phyloP scores from a whole-genome alignment of 202 grass and related monocot genomes.

The Carex arenaria region DNA sequence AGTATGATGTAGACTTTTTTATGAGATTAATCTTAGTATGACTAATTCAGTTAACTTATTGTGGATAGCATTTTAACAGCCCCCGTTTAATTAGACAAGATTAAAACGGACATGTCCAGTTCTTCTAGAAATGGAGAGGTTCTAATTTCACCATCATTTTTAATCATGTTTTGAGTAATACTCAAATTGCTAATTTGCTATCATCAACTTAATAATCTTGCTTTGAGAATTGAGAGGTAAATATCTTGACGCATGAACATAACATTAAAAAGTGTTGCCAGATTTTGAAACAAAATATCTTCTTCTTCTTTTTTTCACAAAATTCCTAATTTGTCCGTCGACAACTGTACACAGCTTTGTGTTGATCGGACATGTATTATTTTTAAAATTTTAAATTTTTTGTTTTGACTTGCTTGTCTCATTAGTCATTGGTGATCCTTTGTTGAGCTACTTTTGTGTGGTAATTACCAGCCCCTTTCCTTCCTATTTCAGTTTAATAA shows the following conservation, averaged over 20 bases:
- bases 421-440: background rate
- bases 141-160: background rate
- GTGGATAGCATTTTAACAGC: background rate
- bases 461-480: background rate
- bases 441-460: background rate
- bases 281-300: background rate
- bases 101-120: background rate
- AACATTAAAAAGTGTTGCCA: background rate
- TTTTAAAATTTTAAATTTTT: background rate
- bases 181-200: background rate
- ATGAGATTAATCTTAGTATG: background rate
- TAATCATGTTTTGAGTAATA: background rate
- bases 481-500: background rate
- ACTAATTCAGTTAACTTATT: background rate
- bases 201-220: background rate
- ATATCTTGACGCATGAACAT: background rate
- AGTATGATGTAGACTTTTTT: background rate
- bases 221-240: background rate
- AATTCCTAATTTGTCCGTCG: background rate
- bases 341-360: conserved; percentile 1
- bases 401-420: background rate
- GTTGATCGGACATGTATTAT: background rate
- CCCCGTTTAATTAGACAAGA: background rate
- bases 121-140: background rate
- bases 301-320: background rate